Evolutionary conservation across 495 filamentous ascomycete genomes (phyloP).

Genomic region (Aspergillus incahuasiensis): DNA sequence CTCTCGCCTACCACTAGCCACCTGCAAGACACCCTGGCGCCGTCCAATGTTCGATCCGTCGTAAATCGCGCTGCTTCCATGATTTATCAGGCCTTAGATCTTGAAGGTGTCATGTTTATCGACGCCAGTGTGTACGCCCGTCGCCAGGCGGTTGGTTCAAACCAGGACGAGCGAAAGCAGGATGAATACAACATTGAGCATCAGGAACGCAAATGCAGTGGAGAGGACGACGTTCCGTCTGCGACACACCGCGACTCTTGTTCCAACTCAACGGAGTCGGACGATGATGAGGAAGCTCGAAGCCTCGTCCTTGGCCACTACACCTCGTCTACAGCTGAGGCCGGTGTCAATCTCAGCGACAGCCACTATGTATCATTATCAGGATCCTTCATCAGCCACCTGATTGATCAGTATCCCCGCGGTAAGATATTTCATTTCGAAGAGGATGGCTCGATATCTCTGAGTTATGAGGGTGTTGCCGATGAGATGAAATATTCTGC

Average conservation of each 20-base stretch:
- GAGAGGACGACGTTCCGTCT: background rate
- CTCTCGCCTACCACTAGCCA: constrained; percentile 22
- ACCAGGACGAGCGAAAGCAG: background rate
- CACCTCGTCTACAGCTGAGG: constrained; percentile 16
- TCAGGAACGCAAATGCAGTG: background rate
- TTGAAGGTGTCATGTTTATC: constrained; percentile 24
- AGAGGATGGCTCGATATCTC: constrained; percentile 26
- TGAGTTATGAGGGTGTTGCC: constrained; percentile 29
- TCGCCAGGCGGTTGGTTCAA: constrained; percentile 15
- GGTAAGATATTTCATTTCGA: constrained; percentile 58
- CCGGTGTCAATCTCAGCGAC: constrained; percentile 5
- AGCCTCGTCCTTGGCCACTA: constrained; percentile 22
- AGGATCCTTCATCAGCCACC: constrained; percentile 36
- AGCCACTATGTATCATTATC: constrained; percentile 28
- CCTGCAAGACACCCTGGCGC: constrained; percentile 20
- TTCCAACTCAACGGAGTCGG: background rate
- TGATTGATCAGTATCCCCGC: constrained; percentile 49
- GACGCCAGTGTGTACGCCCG: constrained; percentile 24
- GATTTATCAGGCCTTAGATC: constrained; percentile 26
- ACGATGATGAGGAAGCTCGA: constrained; percentile 8
- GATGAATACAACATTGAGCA: constrained; percentile 1
- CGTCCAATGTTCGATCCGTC: constrained; percentile 18
- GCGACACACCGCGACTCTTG: background rate
- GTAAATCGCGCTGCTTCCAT: constrained; percentile 19
- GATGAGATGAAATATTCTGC: constrained; percentile 15